phyloP scores from a whole-genome alignment of 306 rosid genomes.

The Bauhinia variegata region DNA sequence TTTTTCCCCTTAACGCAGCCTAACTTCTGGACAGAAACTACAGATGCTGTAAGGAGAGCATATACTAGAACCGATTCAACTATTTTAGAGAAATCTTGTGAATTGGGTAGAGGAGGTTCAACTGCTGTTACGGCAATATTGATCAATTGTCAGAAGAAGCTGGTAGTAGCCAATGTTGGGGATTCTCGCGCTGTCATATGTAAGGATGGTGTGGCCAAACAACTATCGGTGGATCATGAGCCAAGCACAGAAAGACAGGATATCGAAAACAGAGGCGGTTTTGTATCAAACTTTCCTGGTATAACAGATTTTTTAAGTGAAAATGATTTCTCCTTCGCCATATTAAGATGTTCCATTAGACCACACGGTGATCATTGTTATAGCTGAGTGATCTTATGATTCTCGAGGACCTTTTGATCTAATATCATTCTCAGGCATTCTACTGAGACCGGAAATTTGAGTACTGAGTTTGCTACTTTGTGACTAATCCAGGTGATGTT shows the following conservation, averaged over 20 bases:
- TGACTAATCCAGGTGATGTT: constrained; percentile 71
- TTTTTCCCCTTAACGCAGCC: constrained; percentile 45
- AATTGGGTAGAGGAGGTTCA: constrained; percentile 91
- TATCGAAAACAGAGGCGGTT: constrained; percentile 86
- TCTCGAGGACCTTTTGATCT: constrained; percentile 8
- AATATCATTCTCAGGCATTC: constrained; percentile 17
- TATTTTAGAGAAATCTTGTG: constrained; percentile 73
- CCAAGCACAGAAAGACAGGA: constrained; percentile 63
- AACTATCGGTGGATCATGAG: constrained; percentile 87
- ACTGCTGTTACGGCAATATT: constrained; percentile 97
- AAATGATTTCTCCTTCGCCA: constrained; percentile 3
- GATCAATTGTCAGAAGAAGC: constrained; percentile 70
- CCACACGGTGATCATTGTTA: constrained; percentile 14
- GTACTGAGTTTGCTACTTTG: constrained; percentile 27
- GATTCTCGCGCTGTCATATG: constrained; percentile 91
- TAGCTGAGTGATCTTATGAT: constrained; percentile 10
- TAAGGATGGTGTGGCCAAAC: constrained; percentile 70
- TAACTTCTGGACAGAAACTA: constrained; percentile 78
- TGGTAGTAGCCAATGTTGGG: constrained; percentile 87
- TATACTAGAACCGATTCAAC: constrained; percentile 67
- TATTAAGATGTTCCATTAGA: not conserved
- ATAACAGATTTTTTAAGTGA: constrained; percentile 14
- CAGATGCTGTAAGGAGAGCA: constrained; percentile 68
- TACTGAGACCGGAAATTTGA: constrained; percentile 20
- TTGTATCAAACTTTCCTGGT: constrained; percentile 96